phyloP scores from a whole-genome alignment of 768 basidiomycete genomes.

The Botryobasidium botryosum region DNA sequence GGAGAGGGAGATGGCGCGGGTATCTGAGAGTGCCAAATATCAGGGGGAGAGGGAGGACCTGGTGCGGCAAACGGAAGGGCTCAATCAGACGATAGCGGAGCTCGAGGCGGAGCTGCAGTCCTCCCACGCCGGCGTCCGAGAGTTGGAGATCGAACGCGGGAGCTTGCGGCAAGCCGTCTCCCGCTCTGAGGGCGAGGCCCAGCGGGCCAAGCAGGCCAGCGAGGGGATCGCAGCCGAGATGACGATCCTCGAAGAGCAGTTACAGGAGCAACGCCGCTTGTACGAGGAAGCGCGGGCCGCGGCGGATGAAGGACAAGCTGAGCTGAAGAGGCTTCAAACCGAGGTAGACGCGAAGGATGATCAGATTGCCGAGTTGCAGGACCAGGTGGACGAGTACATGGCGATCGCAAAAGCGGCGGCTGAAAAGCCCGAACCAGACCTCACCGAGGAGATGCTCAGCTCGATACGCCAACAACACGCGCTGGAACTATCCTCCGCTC shows the following conservation, averaged over 20 bases:
- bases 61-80: conserved; percentile 15
- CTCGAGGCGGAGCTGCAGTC: conserved; percentile 35
- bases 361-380: conserved; percentile 43
- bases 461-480: conserved; percentile 58
- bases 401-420: conserved; percentile 21
- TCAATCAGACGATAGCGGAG: conserved; percentile 28
- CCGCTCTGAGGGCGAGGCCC: conserved; percentile 40
- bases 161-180: conserved; percentile 38
- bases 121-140: conserved; percentile 34
- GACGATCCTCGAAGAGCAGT: too few species aligned
- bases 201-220: conserved; percentile 26
- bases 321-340: conserved; percentile 43
- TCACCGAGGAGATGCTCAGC: conserved; percentile 59
- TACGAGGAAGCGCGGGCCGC: conserved; percentile 30
- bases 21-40: conserved; percentile 21
- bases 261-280: too few species aligned
- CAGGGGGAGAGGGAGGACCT: conserved; percentile 31
- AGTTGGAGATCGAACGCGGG: conserved; percentile 49
- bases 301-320: conserved; percentile 44
- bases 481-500: conserved; percentile 64
- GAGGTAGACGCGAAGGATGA: conserved; percentile 62
- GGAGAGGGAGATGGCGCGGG: conserved; percentile 2
- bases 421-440: conserved; percentile 27
- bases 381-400: conserved; percentile 15
- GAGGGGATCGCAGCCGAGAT: conserved; percentile 33